Evolutionary conservation across 2,329 filamentous ascomycete species (phyloP), one percentile per base, ranked within the genome.

Genomic region (Orbilia oligospora): DNA sequence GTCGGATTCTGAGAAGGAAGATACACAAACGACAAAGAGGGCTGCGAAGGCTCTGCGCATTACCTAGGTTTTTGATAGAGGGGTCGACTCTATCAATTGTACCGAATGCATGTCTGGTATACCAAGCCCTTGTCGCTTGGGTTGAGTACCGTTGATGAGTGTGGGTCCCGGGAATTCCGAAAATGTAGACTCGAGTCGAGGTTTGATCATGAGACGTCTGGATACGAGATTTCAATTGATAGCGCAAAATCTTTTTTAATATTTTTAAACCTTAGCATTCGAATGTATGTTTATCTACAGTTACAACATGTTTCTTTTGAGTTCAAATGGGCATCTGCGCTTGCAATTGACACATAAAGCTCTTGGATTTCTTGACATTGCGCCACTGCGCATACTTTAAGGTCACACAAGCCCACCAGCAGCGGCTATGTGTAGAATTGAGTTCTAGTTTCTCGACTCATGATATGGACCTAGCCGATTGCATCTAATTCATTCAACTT

Each of bases 111-210:
- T 46, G 44, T 18, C 44, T 20, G 44, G 44, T 18, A 9, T 46
- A 16, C 2, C 27, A 30, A 30, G 27, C 44, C 38, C 44, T 36
- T 5, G 33, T 38, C 27, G 30, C 12, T 61, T 22, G 18, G 55
- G 22, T 27, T 9, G 46, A 27, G 22, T 20, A 20, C 3, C 2
- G 9, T 18, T 6, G 4, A 20, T 46, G 12, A 16, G 0, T 46
- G 44, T 46, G 44, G 44, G 44, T 46, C 44, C 18, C 12, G 38
- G n/a, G 9, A 46, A n/a, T n/a, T 46, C 44, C 44, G n/a, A 16
- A 46, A 46, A 46, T 46, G 44, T 46, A 46, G 44, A 20, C 44
- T 46, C 44, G 44, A 46, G 44, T 46, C 44, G 44, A 46, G 44
- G 9, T 20, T 46, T 20, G 44, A 20, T 46, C 44, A 46, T 46